phyloP scores from a whole-genome alignment of 2,329 filamentous ascomycete genomes.

The Stemphylium vesicarium region DNA sequence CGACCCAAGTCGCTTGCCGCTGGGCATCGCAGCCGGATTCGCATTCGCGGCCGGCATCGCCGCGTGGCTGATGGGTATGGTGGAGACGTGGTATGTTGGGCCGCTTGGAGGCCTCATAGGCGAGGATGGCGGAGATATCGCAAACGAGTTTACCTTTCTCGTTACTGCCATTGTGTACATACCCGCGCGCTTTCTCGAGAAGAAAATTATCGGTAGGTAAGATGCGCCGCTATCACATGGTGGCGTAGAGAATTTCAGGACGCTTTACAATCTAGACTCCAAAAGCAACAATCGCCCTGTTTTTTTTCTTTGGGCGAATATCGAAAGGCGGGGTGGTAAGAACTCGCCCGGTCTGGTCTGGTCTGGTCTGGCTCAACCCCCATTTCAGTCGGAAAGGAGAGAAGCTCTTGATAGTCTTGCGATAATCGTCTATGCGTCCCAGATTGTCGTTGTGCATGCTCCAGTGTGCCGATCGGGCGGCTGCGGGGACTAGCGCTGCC shows the following conservation, averaged over 20 bases:
- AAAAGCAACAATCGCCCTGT: neutral
- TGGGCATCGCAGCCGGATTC: slow-evolving; percentile 50
- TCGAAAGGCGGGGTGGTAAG: too few relatives aligned
- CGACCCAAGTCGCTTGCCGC: slow-evolving; percentile 50
- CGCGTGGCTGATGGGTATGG: slow-evolving; percentile 64
- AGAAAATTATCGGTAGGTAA: slow-evolving; percentile 31
- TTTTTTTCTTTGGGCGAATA: too few relatives aligned
- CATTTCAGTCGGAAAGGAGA: too few relatives aligned
- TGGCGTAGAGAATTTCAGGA: too few relatives aligned
- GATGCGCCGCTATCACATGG: neutral
- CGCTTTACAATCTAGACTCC: too few relatives aligned
- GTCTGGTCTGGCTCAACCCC: too few relatives aligned
- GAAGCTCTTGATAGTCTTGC: too few relatives aligned
- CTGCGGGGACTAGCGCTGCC: neutral
- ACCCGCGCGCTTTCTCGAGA: slow-evolving; percentile 36
- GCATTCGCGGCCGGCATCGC: slow-evolving; percentile 50
- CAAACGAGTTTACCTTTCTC: slow-evolving; percentile 36
- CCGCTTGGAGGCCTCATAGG: slow-evolving; percentile 38
- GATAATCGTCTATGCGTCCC: too few relatives aligned
- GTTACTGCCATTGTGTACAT: slow-evolving; percentile 38
- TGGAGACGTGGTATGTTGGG: slow-evolving; percentile 63
- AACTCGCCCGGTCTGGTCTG: too few relatives aligned
- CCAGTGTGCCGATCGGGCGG: neutral
- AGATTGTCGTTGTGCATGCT: neutral
- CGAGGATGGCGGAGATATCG: slow-evolving; percentile 35